Evolutionary conservation across 768 basidiomycete genomes (phyloP).

Genomic region (Coprinellus aureogranulatus): DNA sequence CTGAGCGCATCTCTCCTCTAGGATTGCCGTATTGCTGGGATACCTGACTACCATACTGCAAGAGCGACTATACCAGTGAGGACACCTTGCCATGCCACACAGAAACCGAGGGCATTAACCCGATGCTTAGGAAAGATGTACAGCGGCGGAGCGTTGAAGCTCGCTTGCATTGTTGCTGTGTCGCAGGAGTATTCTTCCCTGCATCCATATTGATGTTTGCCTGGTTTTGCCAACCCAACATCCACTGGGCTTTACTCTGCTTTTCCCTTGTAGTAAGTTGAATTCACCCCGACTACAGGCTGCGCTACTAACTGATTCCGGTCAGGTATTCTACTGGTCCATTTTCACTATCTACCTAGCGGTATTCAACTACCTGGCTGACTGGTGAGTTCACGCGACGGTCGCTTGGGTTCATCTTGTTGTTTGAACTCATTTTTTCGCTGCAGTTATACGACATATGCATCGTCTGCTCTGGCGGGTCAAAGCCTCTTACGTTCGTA

Average conservation of each 20-base stretch:
- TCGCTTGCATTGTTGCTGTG: slow-evolving; percentile 49
- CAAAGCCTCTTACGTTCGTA: slow-evolving; percentile 53
- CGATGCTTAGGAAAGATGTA: slow-evolving; percentile 23
- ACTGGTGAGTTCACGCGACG: slow-evolving; percentile 48
- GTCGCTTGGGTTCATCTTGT: not conserved
- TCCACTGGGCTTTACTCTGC: slow-evolving; percentile 55
- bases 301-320: not conserved
- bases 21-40: slow-evolving; percentile 49
- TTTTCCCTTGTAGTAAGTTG: slow-evolving; percentile 45
- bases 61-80: slow-evolving; percentile 45
- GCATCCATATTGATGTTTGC: slow-evolving; percentile 65
- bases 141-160: slow-evolving; percentile 42
- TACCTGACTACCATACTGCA: slow-evolving; percentile 42
- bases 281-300: too few species aligned
- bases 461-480: slow-evolving; percentile 63
- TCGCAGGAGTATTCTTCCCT: slow-evolving; percentile 48
- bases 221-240: slow-evolving; percentile 52
- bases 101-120: too few species aligned
- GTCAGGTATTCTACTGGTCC: slow-evolving; percentile 46
- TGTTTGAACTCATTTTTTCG: not conserved
- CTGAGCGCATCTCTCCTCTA: too few species aligned
- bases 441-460: slow-evolving; percentile 48
- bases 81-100: not conserved
- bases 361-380: slow-evolving; percentile 56
- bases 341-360: slow-evolving; percentile 52